Conservation (phyloP, 345 rosid species). For the Populus simonii region DNA sequence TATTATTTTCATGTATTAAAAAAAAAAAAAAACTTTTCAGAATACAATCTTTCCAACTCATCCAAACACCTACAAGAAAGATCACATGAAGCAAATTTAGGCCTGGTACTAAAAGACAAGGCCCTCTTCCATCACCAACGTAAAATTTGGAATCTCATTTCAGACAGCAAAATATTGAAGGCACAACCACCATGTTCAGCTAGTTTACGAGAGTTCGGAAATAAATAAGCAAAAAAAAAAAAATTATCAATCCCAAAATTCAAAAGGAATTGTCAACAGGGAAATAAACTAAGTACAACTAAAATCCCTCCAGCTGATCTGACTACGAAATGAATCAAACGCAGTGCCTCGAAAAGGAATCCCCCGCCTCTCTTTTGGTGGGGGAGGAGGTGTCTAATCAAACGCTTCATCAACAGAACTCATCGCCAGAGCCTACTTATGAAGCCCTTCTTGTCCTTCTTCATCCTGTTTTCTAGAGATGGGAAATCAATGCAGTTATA, state of each 20-base stretch:
- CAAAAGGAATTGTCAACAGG: background rate
- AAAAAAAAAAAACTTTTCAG: no score
- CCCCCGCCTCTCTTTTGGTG: background rate
- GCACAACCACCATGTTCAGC: background rate
- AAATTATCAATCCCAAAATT: background rate
- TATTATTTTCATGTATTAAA: no score
- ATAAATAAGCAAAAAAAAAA: background rate
- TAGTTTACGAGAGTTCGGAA: background rate
- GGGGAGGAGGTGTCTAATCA: background rate
- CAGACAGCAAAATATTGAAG: background rate
- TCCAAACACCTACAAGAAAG: no score
- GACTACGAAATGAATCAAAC: conserved; percentile 5
- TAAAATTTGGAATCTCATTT: background rate
- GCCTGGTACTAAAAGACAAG: no score
- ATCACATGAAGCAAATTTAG: no score
- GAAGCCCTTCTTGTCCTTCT: conserved; percentile 72
- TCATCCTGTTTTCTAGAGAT: conserved; percentile 73
- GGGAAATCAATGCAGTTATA: conserved; percentile 69
- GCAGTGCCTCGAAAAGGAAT: background rate
- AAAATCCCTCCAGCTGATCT: background rate
- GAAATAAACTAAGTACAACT: background rate
- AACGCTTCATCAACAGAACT: conserved; percentile 9
- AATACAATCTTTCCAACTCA: no score
- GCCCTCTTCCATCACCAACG: background rate
- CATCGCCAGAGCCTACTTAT: conserved; percentile 68